Percentiles rank a stretch among this genome's conserved stretches.
phyloP scores from a whole-genome alignment of 1,284 basidiomycete species.

The Tilletia indica region DNA sequence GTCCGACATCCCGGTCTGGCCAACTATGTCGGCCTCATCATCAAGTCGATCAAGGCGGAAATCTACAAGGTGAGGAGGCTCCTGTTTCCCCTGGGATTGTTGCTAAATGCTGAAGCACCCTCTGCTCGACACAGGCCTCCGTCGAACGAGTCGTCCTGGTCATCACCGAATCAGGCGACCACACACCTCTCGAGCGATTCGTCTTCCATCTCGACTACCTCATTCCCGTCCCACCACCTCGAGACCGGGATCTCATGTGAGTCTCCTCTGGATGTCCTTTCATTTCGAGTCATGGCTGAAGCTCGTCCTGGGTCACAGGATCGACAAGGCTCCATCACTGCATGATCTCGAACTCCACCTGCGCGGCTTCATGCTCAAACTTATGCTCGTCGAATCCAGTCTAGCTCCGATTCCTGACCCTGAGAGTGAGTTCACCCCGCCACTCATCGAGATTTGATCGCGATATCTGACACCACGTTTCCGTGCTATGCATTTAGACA shows the following conservation, averaged over 20 bases:
- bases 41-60: conserved; percentile 16
- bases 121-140: background rate
- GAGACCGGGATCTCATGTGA: conserved; percentile 16
- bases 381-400: conserved; percentile 11
- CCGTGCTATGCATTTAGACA: too few relatives aligned
- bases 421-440: conserved; percentile 11
- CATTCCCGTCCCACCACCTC: conserved; percentile 13
- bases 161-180: background rate
- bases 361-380: conserved; percentile 15
- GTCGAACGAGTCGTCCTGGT: conserved; percentile 13
- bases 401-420: background rate
- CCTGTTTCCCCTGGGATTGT: background rate
- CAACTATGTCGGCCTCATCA: conserved; percentile 14
- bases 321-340: background rate
- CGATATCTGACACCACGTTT: too few relatives aligned
- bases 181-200: conserved; percentile 13
- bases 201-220: conserved; percentile 18
- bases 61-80: conserved; percentile 4
- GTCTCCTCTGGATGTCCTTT: too few relatives aligned
- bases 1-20: conserved; percentile 15
- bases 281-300: too few relatives aligned
- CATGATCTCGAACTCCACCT: conserved; percentile 13
- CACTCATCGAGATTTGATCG: too few relatives aligned
- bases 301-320: too few relatives aligned
- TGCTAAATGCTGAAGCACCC: background rate